phyloP scores from a whole-genome alignment of 2,329 filamentous ascomycete genomes.

The Ophiostoma sp. region DNA sequence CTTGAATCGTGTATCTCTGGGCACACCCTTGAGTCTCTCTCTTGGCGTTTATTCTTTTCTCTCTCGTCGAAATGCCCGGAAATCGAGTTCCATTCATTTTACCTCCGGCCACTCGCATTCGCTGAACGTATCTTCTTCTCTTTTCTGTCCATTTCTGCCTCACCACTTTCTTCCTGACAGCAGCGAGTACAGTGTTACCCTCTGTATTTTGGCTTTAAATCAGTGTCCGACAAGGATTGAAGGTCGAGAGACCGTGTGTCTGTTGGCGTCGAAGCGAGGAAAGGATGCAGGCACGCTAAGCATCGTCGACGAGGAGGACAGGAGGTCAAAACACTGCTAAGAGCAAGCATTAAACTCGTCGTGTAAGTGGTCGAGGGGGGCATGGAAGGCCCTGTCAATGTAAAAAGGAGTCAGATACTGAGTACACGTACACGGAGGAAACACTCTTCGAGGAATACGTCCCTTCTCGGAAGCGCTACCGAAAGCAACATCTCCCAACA shows the following conservation, averaged over 20 bases:
- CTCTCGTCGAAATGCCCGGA: neutral
- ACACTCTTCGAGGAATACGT: neutral
- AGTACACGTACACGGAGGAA: neutral
- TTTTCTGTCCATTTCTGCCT: neutral
- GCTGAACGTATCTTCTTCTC: neutral
- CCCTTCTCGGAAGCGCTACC: neutral
- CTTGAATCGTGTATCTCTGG: neutral
- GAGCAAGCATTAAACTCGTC: neutral
- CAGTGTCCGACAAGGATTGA: neutral
- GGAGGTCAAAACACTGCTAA: neutral
- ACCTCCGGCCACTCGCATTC: neutral
- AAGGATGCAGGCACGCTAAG: neutral
- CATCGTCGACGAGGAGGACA: too few relatives aligned
- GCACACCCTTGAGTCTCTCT: neutral
- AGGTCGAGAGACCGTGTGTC: neutral
- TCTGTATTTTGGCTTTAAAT: neutral
- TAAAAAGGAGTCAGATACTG: neutral
- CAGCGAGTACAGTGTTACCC: neutral
- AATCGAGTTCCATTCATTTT: neutral
- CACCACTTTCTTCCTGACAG: neutral
- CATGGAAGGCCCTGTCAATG: neutral
- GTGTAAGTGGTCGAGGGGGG: neutral
- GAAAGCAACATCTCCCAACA: neutral
- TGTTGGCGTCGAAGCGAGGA: neutral
- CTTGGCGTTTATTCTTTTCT: neutral